phyloP scores from a whole-genome alignment of 768 basidiomycete genomes.

The Amyloporia xantha region DNA sequence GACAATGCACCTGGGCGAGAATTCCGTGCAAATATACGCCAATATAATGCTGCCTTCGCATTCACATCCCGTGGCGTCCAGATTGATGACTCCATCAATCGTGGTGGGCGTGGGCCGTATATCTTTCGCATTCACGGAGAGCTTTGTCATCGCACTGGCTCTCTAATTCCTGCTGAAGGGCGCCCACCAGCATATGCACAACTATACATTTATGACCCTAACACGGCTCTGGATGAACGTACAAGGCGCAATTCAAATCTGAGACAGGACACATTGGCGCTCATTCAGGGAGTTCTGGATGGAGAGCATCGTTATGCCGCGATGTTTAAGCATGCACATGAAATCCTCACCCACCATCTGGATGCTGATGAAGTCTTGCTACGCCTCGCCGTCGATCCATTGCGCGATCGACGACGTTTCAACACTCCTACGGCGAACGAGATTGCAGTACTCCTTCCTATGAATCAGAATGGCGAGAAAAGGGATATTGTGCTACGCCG shows the following conservation, averaged over 20 bases:
- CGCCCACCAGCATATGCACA: constrained; percentile 30
- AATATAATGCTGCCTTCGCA: constrained; percentile 36
- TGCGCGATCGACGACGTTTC: constrained; percentile 29
- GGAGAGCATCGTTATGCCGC: constrained; percentile 7
- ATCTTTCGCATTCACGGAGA: constrained; percentile 30
- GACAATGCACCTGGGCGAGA: constrained; percentile 12
- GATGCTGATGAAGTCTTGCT: constrained; percentile 8
- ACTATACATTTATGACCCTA: constrained; percentile 36
- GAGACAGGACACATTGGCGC: constrained; percentile 3
- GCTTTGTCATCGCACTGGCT: constrained; percentile 31
- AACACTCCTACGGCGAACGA: constrained; percentile 37
- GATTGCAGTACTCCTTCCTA: constrained; percentile 35
- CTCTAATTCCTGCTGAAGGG: constrained; percentile 23
- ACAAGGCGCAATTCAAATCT: constrained; percentile 7
- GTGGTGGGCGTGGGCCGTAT: constrained; percentile 27
- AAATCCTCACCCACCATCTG: constrained; percentile 3
- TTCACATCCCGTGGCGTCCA: constrained; percentile 32
- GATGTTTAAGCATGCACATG: constrained; percentile 10
- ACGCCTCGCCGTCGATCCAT: constrained; percentile 1
- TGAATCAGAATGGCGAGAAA: constrained; percentile 7
- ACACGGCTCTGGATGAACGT: constrained; percentile 24
- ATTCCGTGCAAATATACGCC: constrained; percentile 30
- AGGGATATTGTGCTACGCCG: constrained; percentile 32
- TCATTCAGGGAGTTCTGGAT: constrained; percentile 10
- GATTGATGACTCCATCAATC: constrained; percentile 24